A percentile compares a stretch with the other conserved stretches of the same genome.
Evolutionary conservation across 2,329 filamentous ascomycete genomes (phyloP).

Genomic region (Xylaria sp.): DNA sequence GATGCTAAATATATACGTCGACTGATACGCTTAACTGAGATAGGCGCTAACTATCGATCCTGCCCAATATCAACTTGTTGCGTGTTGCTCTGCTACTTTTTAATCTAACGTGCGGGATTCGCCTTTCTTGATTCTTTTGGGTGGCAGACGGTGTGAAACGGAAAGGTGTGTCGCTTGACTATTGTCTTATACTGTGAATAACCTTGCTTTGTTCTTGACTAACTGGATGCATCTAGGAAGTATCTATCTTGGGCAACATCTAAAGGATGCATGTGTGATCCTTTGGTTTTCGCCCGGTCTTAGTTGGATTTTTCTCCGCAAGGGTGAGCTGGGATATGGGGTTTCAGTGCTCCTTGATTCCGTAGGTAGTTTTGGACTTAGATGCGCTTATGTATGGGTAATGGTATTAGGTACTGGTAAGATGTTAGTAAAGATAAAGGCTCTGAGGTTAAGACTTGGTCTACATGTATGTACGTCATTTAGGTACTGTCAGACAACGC

Average conservation of each 20-base stretch:
- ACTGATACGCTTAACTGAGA: not conserved
- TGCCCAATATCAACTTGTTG: not conserved
- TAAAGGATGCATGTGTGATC: not conserved
- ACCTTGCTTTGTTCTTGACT: not conserved
- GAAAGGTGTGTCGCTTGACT: not conserved
- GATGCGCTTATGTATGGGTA: no score
- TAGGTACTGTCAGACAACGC: no score
- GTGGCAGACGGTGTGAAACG: not conserved
- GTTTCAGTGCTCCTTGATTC: no score
- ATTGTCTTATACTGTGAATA: not conserved
- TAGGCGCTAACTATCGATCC: not conserved
- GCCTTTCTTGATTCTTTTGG: not conserved
- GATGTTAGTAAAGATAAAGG: no score
- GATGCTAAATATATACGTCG: constrained; percentile 1
- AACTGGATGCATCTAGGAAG: not conserved
- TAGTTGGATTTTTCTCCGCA: no score
- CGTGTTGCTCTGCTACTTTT: not conserved
- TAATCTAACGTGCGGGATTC: not conserved
- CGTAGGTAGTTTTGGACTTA: no score
- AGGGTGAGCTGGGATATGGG: no score
- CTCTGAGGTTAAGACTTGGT: no score
- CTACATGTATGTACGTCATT: no score
- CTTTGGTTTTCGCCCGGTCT: not conserved
- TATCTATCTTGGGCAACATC: not conserved
- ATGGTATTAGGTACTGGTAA: no score